Evolutionary conservation across 2,329 filamentous ascomycete species (phyloP), one percentile per base, ranked within the genome.

Genomic region (Calonectria multiphialidica): DNA sequence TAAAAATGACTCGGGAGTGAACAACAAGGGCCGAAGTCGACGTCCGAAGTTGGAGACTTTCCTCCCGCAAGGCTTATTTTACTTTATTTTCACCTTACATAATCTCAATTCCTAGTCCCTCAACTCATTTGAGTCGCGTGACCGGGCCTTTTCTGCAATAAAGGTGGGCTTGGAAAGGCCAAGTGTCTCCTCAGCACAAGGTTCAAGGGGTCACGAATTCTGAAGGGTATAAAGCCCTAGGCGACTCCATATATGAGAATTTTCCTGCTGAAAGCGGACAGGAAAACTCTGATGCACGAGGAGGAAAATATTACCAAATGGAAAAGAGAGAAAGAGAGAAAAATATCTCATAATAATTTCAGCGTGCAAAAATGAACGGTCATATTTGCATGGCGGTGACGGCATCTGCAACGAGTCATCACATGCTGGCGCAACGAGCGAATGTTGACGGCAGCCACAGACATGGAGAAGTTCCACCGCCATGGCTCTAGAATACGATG

Each of bases 361-460:
- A 10, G 9, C 15, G 33, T 3, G 33, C 16, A 59, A 12, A 59
- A 59, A 40, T 25, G 35, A 59, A 59, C 10, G 35, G 33, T 25
- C n/a, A 18, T 35, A 33, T 37, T 33, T 23, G 35, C 16, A 47
- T 47, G n/a, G 35, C 40, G 37, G 35, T 59, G 37, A 59, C 15
- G 53, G 53, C 30, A 59, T 23, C 23, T 37, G 37, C 53, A 59
- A 40, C 53, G 53, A 59, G 35, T 59, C 53, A 59, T 59, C 53
- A 40, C 53, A 59, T 59, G 35, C 18, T 40, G 53, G 53, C 53
- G 53, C 16, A 5, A 10, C 40, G 30, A 21, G 15, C 25, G 35
- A 12, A 40, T 59, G 21, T 23, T 35, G 33, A 37, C 21, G 33
- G 23, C 53, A 37, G 53, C 53, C 53, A 59, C 53, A 59, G 35